These are phyloP conservation scores for Ceratocystiopsis minuta DNA, from an alignment of 2,329 filamentous ascomycete genomes.

Conservation along the genomic window DNA sequence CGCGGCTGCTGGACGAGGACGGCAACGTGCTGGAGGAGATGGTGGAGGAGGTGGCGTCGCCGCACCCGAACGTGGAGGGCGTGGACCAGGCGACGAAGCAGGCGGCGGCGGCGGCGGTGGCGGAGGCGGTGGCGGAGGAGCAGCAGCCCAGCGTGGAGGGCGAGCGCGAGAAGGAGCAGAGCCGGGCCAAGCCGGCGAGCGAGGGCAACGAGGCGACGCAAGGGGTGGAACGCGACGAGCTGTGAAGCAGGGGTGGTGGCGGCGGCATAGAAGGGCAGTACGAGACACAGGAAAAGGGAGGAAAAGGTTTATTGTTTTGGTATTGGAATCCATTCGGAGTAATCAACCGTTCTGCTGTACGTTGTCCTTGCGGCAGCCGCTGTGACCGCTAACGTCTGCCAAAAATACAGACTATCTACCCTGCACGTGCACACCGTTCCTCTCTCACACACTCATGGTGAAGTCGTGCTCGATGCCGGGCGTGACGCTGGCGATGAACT, in stretches of 20 bases:
- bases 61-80: conserved; percentile 43
- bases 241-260: not conserved
- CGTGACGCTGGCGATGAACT: conserved; percentile 76
- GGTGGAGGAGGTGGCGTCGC: conserved; percentile 29
- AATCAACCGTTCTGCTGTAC: too few relatives aligned
- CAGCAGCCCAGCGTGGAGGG: conserved; percentile 37
- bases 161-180: conserved; percentile 37
- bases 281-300: too few relatives aligned
- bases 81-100: conserved; percentile 37
- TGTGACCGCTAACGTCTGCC: too few relatives aligned
- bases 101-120: conserved; percentile 14
- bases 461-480: conserved; percentile 96
- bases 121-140: conserved; percentile 22
- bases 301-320: too few relatives aligned
- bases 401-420: too few relatives aligned
- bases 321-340: too few relatives aligned
- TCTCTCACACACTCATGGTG: conserved; percentile 65
- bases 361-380: too few relatives aligned
- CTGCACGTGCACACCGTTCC: too few relatives aligned
- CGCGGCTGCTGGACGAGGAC: conserved; percentile 58
- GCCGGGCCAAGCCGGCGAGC: conserved; percentile 42
- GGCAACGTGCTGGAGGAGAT: conserved; percentile 53
- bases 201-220: conserved; percentile 37
- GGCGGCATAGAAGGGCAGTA: too few relatives aligned
- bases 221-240: not conserved